Evolutionary conservation across 345 rosid species (phyloP).

Genomic region (Euphorbia lathyris): DNA sequence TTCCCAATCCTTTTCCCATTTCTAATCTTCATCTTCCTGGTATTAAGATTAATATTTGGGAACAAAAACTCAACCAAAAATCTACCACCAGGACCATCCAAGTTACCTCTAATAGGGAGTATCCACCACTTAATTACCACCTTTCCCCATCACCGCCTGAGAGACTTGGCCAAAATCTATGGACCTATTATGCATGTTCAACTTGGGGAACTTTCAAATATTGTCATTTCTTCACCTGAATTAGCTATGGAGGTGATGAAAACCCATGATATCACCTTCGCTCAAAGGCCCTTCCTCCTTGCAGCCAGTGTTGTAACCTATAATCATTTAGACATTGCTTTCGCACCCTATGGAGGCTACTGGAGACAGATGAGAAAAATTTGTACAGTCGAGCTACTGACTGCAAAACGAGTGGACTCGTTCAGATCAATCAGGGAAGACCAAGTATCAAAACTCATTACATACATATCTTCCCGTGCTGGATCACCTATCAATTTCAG

Average conservation of each 20-base stretch:
- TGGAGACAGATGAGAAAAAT: conserved; percentile 14
- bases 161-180: conserved; percentile 6
- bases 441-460: conserved; percentile 7
- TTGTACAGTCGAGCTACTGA: conserved; percentile 8
- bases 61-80: too few species aligned
- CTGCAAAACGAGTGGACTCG: conserved; percentile 3
- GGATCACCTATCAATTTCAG: conserved; percentile 11
- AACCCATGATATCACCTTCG: too few species aligned
- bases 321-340: neutral
- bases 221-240: too few species aligned
- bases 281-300: too few species aligned
- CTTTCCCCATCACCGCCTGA: conserved; percentile 15
- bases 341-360: conserved; percentile 7
- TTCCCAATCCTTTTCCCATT: too few species aligned
- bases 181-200: conserved; percentile 17
- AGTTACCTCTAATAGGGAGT: conserved; percentile 17
- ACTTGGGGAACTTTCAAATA: conserved; percentile 9
- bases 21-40: too few species aligned
- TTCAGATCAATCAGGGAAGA: conserved; percentile 10
- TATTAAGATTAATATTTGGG: too few species aligned
- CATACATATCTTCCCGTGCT: neutral
- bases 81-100: too few species aligned
- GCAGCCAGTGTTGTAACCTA: too few species aligned
- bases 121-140: conserved; percentile 16
- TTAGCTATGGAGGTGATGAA: too few species aligned